Base-by-base conservation (phyloP, 345 rosid genomes). In the Moringa oleifera region DNA sequence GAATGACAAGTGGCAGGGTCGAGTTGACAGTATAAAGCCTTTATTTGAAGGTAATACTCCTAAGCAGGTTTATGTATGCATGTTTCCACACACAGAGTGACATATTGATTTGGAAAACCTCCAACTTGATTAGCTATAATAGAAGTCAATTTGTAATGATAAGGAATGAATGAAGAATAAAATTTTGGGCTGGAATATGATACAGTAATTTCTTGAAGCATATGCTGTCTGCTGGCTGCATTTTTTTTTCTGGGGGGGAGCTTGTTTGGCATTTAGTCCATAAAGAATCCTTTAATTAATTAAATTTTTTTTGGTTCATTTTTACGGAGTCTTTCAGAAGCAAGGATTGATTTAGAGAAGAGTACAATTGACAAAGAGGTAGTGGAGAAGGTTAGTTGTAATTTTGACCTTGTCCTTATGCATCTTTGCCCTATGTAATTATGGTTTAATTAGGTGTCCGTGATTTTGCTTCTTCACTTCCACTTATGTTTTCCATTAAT, bases 11-110 rank as follows among this genome's bases (percentile, higher is more conserved):
- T 88, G 97, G 98, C 78, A 88, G 68, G 91, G 57, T 71, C 85
- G 97, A 73, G 97, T 88, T 68, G 81, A 78, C 69, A 93, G 90
- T 64, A 59, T 93, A 65, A 88, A 71, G 77, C 80, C 87, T 71
- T 61, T 90, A 55, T 90, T 93, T 80, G 90, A 93, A 88, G 97
- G 97, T 93, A 75, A 62, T 49, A 17, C 18, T 37, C 53, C 15
- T 15, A 1, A 13, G 45, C n/a, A 53, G 45, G 37, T 49, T 28
- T 28, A 28, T 28, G 33, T 8, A n/a, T n/a, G n/a, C n/a, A n/a
- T n/a, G n/a, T n/a, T n/a, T n/a, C n/a, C n/a, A n/a, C n/a, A n/a
- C n/a, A n/a, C n/a, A n/a, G n/a, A n/a, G n/a, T n/a, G n/a, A n/a
- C n/a, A n/a, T n/a, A n/a, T n/a, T n/a, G n/a, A n/a, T n/a, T n/a